These are phyloP conservation scores for Exophiala spinifera DNA, from an alignment of 2,329 filamentous ascomycete species.

Conservation along the genomic window DNA sequence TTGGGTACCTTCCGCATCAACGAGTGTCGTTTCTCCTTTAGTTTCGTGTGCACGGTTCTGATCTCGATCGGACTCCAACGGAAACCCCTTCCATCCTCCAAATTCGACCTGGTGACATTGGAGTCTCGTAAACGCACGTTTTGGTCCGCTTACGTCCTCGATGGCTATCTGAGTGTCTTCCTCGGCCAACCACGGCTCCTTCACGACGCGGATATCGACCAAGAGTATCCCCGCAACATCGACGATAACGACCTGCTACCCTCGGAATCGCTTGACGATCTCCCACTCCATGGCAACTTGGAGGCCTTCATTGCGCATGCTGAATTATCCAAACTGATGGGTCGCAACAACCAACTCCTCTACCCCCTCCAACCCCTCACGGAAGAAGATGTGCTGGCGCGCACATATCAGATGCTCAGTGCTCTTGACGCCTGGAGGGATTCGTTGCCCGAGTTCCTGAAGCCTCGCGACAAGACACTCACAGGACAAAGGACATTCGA, in stretches of 20 bases:
- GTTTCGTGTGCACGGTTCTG: conserved; percentile 41
- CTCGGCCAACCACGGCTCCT: conserved; percentile 60
- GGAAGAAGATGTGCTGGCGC: conserved; percentile 25
- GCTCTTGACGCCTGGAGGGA: conserved; percentile 28
- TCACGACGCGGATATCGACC: conserved; percentile 63
- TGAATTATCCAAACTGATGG: conserved; percentile 30
- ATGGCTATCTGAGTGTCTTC: conserved; percentile 63
- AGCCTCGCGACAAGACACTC: conserved; percentile 29
- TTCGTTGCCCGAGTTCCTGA: conserved; percentile 30
- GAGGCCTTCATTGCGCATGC: conserved; percentile 29
- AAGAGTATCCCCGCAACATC: conserved; percentile 54
- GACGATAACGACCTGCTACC: conserved; percentile 57
- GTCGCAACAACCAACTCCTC: conserved; percentile 28
- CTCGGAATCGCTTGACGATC: conserved; percentile 37
- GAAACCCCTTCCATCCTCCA: conserved; percentile 31
- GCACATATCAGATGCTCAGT: conserved; percentile 25
- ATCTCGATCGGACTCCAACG: conserved; percentile 45
- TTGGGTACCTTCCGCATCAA: conserved; percentile 55
- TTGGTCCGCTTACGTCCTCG: conserved; percentile 61
- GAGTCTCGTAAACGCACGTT: conserved; percentile 60
- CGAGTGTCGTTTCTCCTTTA: conserved; percentile 55
- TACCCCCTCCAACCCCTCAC: conserved; percentile 29
- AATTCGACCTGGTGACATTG: conserved; percentile 36
- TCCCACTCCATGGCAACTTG: conserved; percentile 30
- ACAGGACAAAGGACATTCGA: conserved; percentile 30